These are phyloP conservation scores for Kwoniella dejecticola DNA, from an alignment of 768 basidiomycete species.

Conservation along the genomic window DNA sequence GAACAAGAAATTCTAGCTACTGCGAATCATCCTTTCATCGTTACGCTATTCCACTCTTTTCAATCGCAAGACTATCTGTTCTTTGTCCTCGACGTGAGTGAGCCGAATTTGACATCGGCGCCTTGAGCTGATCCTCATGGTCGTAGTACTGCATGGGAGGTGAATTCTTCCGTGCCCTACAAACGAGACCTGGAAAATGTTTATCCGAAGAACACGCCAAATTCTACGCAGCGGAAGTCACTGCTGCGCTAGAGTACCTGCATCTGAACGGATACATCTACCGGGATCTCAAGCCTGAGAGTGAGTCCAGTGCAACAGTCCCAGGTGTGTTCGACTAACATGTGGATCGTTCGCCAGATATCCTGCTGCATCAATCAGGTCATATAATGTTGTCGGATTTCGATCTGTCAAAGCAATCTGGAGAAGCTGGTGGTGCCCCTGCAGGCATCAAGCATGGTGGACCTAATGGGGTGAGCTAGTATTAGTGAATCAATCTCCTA, in stretches of 20 bases:
- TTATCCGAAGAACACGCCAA: constrained; percentile 90
- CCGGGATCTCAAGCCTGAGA: constrained; percentile 98
- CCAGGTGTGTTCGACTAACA: no score
- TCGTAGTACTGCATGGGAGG: constrained; percentile 99
- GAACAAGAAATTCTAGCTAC: constrained; percentile 99
- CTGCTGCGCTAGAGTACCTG: constrained; percentile 94
- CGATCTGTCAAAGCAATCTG: constrained; percentile 95
- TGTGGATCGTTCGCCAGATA: constrained; percentile 64
- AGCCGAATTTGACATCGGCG: background rate
- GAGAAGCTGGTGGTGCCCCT: constrained; percentile 78
- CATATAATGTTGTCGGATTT: constrained; percentile 99
- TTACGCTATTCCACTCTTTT: constrained; percentile 98
- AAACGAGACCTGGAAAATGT: constrained; percentile 95
- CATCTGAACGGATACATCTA: constrained; percentile 99
- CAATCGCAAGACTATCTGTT: constrained; percentile 97
- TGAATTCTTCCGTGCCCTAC: constrained; percentile 97
- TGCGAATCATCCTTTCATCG: constrained; percentile 99
- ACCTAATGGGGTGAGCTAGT: constrained; percentile 74
- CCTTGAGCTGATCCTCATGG: background rate
- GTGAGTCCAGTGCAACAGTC: constrained; percentile 62
- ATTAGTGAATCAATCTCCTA: background rate
- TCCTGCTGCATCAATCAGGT: constrained; percentile 92
- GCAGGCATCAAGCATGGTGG: constrained; percentile 82
- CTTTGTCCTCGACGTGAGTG: constrained; percentile 60
- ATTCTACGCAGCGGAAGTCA: constrained; percentile 98